These are phyloP conservation scores for Rauvolfia tetraphylla DNA, from an alignment of 257 asterid species.

Conservation along the genomic window DNA sequence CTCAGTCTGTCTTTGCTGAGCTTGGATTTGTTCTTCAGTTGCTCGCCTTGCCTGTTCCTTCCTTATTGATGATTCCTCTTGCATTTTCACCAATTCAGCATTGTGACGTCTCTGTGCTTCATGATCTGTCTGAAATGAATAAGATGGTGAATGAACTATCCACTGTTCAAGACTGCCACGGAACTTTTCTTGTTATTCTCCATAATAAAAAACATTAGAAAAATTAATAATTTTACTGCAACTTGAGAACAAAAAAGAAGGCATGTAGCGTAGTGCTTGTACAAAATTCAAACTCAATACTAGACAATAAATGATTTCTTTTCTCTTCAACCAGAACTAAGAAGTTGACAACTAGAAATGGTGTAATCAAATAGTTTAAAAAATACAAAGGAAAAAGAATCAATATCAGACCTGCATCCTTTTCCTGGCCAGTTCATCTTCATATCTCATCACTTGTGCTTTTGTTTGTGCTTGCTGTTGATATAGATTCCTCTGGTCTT, in stretches of 20 bases:
- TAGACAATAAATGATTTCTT: slow-evolving; percentile 1
- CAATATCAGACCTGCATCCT: slow-evolving; percentile 67
- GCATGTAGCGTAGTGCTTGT: not conserved
- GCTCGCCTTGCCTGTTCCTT: slow-evolving; percentile 88
- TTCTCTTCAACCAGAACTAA: not conserved
- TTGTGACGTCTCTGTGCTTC: slow-evolving; percentile 86
- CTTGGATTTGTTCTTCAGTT: slow-evolving; percentile 97
- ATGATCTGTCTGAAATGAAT: slow-evolving; percentile 65
- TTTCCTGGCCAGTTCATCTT: slow-evolving; percentile 91
- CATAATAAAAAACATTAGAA: not conserved
- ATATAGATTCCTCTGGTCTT: slow-evolving; percentile 81
- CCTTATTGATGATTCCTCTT: slow-evolving; percentile 84
- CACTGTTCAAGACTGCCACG: not conserved
- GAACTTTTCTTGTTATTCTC: not conserved
- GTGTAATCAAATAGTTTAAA: not conserved
- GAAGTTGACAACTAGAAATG: not conserved
- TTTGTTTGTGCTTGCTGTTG: slow-evolving; percentile 86
- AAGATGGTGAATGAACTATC: not conserved
- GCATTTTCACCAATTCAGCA: slow-evolving; percentile 81
- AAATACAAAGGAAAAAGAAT: slow-evolving; percentile 1
- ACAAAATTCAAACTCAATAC: not conserved
- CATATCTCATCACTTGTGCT: slow-evolving; percentile 87
- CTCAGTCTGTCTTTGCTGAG: slow-evolving; percentile 84
- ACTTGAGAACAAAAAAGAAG: not conserved
- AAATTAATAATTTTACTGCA: not conserved